Evolutionary conservation across 2,329 filamentous ascomycete species (phyloP), one percentile per base, ranked within the genome.

Genomic region (Tolypocladium nubicola): DNA sequence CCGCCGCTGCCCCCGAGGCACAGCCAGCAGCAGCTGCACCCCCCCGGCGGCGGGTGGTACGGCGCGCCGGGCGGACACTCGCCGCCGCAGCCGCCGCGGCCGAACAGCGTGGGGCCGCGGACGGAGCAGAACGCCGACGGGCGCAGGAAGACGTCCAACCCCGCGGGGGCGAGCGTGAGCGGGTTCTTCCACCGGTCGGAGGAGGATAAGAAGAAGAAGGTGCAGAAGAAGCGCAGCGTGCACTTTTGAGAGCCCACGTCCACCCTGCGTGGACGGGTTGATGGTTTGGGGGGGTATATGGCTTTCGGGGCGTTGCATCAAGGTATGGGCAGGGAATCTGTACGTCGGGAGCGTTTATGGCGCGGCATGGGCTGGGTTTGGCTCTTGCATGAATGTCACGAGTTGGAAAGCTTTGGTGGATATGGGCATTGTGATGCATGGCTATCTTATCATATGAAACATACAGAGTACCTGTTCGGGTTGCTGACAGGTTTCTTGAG

Each of bases 151-250:
- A 62, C 68, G 37, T 62, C 62, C 4, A 43, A 61, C 56, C 70
- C 70, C 57, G 71, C 72, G n/a, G 73, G 73, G 45, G 73, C 75
- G 53, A 79, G 70, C 54, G 75, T 71, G 61, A 79, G 71, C 61
- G 75, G 71, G 53, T 79, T 78, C 68, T 73, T 75, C 65, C 64
- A 61, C 58, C 66, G 60, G 57, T 66, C 57, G 59, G 72, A 72
- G 59, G 65, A 76, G 61, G 70, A 71, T 21, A 74, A 71, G 58
- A 67, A 69, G 54, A 74, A 74, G 65, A 73, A 75, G 67, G 62
- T 73, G 54, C 70, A 73, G 57, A 79, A 79, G 71, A 79, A 79
- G 71, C 71, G 75, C 57, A 79, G 76, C 56, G 68, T 73, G 57
- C 73, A 78, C 61, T 78, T 79, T 59, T 78, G 60, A 57, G 37